phyloP scores from a whole-genome alignment of 768 basidiomycete species.

The Boletus reticulatus region DNA sequence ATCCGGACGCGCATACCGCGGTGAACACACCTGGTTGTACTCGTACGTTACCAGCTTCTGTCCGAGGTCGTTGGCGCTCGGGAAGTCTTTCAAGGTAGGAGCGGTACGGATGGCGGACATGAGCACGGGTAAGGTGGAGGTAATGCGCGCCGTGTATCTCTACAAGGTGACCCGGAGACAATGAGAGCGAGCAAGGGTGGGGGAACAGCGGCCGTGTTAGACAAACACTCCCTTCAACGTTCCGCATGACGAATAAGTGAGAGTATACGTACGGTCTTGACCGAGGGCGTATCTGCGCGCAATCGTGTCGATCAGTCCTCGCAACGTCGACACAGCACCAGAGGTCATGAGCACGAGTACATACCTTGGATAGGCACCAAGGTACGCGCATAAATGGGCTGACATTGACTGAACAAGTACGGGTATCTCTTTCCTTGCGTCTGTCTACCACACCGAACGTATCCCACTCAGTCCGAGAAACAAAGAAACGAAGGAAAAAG shows the following conservation, averaged over 20 bases:
- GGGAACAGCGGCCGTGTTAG: too few relatives aligned
- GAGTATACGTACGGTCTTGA: background rate
- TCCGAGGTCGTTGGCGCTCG: constrained; percentile 34
- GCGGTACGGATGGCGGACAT: background rate
- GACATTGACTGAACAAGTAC: background rate
- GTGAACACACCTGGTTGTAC: constrained; percentile 66
- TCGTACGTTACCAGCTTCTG: constrained; percentile 68
- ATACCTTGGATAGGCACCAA: background rate
- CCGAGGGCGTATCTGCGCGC: background rate
- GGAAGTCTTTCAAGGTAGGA: background rate
- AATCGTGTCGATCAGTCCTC: too few relatives aligned
- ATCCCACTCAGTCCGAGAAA: background rate
- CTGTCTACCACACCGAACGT: background rate
- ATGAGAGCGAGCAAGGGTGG: too few relatives aligned
- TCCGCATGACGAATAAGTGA: background rate
- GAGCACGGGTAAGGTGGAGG: background rate
- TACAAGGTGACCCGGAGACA: background rate
- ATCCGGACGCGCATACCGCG: background rate
- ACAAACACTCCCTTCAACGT: too few relatives aligned
- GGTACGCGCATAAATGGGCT: background rate
- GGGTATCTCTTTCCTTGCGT: background rate
- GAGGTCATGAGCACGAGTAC: background rate
- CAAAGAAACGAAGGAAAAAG: background rate
- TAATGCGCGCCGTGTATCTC: background rate
- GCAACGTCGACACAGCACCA: too few relatives aligned